phyloP scores from a whole-genome alignment of 2,329 filamentous ascomycete species.

The Botrytis elliptica region DNA sequence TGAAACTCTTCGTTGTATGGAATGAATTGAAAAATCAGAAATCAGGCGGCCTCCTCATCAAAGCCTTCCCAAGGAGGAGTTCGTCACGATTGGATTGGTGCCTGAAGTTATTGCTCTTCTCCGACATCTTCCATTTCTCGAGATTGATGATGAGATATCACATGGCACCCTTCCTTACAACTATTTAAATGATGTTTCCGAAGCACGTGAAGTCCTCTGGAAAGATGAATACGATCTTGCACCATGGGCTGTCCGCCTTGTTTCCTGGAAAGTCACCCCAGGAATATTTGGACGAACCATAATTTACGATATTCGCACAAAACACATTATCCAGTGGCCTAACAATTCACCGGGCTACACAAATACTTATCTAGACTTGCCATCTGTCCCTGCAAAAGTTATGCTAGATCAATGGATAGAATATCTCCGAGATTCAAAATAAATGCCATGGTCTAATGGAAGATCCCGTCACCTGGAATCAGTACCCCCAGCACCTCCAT shows the following conservation, averaged over 20 bases:
- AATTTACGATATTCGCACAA: conserved; percentile 1
- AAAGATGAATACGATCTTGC: conserved; percentile 11
- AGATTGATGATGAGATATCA: neutral
- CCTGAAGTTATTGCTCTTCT: conserved; percentile 10
- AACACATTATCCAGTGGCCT: no score
- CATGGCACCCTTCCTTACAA: neutral
- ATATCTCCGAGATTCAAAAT: no score
- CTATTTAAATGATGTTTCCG: neutral
- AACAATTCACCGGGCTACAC: no score
- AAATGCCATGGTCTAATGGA: no score
- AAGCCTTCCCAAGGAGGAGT: conserved; percentile 2
- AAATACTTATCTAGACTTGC: no score
- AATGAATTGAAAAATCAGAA: conserved; percentile 3
- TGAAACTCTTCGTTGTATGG: conserved; percentile 5
- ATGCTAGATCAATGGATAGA: no score
- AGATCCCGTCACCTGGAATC: no score
- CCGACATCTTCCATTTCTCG: conserved; percentile 7
- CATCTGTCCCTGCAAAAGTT: no score
- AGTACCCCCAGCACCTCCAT: no score
- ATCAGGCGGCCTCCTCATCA: conserved; percentile 10
- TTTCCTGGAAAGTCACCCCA: neutral
- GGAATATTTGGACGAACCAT: conserved; percentile 7
- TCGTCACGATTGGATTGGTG: conserved; percentile 15
- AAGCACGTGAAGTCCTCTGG: conserved; percentile 9
- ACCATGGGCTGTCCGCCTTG: conserved; percentile 3